Evolutionary conservation across 2,329 filamentous ascomycete genomes (phyloP).

Genomic region (Sporothrix sp.): DNA sequence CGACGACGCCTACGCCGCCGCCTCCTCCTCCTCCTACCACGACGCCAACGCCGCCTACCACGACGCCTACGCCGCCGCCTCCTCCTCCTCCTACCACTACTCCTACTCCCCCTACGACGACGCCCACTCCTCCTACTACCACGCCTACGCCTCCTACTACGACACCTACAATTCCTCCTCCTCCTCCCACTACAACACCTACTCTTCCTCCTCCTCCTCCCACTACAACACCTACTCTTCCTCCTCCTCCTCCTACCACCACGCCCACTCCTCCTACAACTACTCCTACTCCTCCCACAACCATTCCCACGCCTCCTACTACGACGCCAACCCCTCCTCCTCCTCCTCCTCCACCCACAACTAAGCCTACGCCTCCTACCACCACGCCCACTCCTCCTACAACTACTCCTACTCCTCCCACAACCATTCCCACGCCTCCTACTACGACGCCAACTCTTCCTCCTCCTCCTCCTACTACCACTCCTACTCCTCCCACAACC

Average conservation of each 20-base stretch:
- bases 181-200: neutral
- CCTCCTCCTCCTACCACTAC: too few species aligned
- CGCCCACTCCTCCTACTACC: neutral
- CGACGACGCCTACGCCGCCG: too few species aligned
- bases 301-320: neutral
- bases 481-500: too few species aligned
- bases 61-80: too few species aligned
- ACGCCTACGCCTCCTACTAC: neutral
- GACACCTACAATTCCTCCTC: too few species aligned
- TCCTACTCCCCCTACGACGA: too few species aligned
- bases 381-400: neutral
- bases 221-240: neutral
- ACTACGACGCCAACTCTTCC: too few species aligned
- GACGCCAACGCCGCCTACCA: too few species aligned
- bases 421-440: neutral
- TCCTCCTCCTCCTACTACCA: too few species aligned
- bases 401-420: neutral
- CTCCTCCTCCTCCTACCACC: neutral
- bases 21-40: too few species aligned
- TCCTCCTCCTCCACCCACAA: neutral
- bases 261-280: neutral
- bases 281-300: neutral
- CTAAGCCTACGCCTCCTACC: neutral
- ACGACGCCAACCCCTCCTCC: neutral
- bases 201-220: too few species aligned